These are phyloP conservation scores for Botryotinia convoluta DNA, from an alignment of 2,329 filamentous ascomycete genomes.

Conservation along the genomic window DNA sequence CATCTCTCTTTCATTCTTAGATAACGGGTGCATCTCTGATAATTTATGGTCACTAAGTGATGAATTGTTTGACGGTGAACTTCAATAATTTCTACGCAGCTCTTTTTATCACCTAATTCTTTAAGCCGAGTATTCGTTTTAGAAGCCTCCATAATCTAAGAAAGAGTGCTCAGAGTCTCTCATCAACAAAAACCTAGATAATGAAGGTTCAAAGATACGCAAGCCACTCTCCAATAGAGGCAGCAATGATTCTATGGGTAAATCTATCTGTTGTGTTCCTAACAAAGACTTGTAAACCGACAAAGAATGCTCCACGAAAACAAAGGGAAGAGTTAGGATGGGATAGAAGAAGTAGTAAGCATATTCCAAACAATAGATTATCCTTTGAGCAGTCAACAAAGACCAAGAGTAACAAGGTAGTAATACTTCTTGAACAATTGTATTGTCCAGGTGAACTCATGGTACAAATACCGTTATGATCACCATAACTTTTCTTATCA, in stretches of 20 bases:
- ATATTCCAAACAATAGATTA: background rate
- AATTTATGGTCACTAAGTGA: background rate
- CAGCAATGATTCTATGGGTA: background rate
- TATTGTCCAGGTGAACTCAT: background rate
- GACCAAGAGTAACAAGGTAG: background rate
- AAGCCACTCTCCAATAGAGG: background rate
- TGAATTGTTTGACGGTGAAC: too few relatives aligned
- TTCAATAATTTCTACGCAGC: background rate
- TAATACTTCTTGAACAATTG: background rate
- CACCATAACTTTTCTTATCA: too few relatives aligned
- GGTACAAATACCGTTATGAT: background rate
- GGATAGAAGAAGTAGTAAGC: background rate
- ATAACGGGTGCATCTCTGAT: background rate
- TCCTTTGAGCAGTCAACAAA: background rate
- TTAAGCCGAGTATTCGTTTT: background rate
- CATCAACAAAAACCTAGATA: background rate
- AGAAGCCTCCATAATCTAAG: too few relatives aligned
- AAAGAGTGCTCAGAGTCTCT: background rate
- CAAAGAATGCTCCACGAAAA: background rate
- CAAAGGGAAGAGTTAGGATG: background rate
- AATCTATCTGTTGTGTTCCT: background rate
- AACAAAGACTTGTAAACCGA: background rate
- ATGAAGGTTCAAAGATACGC: rapidly evolving
- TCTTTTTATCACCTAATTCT: background rate
- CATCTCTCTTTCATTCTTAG: background rate